Evolutionary conservation across 1,139 yeast genomes (phyloP), one percentile per base, ranked within the genome.

Genomic region (Candida pseudocylindracea): DNA sequence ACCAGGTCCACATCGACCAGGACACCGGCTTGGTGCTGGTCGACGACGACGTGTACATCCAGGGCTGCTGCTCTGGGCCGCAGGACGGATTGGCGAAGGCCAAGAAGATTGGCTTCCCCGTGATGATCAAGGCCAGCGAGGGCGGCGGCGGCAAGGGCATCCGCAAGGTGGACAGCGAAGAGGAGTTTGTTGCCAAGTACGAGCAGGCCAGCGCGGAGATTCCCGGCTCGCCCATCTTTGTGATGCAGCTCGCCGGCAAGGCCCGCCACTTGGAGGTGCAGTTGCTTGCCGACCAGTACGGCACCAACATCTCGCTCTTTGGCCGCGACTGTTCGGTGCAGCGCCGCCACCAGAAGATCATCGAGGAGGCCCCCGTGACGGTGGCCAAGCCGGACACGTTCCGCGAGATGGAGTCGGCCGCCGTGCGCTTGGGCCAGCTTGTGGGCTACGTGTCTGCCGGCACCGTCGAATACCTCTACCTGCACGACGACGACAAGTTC

Each of bases 71-170:
- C 50, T 9, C 10, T 8, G 61, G 72, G 32, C 85, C 96, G 32
- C 91, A 75, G 48, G 93, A 85, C 46, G 98, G 96, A 39, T 63
- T 85, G 36, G 64, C 45, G 33, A 79, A 76, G 51, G 96, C 96
- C 37, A 68, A 61, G 45, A 53, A 66, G 47, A 85, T 88, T 45
- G 96, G 98, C 2, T 83, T 83, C 63, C 95, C 95, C 30, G 91
- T 83, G 34, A 83, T 83, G 95, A 71, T 83, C 45, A 83, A 83
- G 54, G 95, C 95, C 30, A 80, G 93, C 38, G 95, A 83, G 72
- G 95, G 95, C 63, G 95, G 95, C 57, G 95, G 95, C 62, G 95
- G 95, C 65, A 83, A 83, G 58, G 95, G 95, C 67, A 83, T 83
- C 64, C 80, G 80, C 54, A 94, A 79, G 41, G 92, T 78, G 35